Evolutionary conservation across 495 filamentous ascomycete species (phyloP), one percentile per base, ranked within the genome.

Genomic region (Penicillium fimorum): DNA sequence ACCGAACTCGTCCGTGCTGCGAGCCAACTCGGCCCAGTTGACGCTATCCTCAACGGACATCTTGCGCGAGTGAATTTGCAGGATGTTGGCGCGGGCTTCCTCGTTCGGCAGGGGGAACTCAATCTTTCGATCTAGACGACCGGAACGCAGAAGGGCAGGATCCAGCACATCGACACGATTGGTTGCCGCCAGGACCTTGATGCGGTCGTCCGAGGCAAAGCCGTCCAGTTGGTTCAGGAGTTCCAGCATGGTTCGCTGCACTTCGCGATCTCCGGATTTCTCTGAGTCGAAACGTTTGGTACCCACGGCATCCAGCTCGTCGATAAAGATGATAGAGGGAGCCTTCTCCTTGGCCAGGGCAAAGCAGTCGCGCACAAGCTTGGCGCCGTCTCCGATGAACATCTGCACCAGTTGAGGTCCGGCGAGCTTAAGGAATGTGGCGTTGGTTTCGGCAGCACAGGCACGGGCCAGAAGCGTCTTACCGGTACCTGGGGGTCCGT

Each of bases 51-150:
- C 90, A 9, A 97, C 91, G 60, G 91, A 92, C 94, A 99, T 99
- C 79, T 99, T 99, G 51, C 94, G 84, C 48, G 88, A 92, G 78
- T 99, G 94, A 61, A 99, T 99, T 72, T 89, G 89, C 59, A 99
- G 78, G 72, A 99, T 99, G 76, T 97, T 92, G 9, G 93, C 92
- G 25, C 94, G 87, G 2, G 95, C 92, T 75, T 99, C 94, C 75
- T 97, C 94, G 75, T 97, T 99, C n/a, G 94, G 94, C 17, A 97
- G 83, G 4, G 94, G 95, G 79, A 98, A 99, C 76, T 99, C 94
- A 74, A 99, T 99, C 79, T 99, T 99, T 65, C 94, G 86, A 70
- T 99, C 94, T 58, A 99, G 78, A 78, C 94, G 91, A 38, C 94
- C 94, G 24, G 91, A 96, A 64, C 94, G 88, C 33, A 99, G 82